Evolutionary conservation across 78 protist genomes (phyloP), one percentile per base, ranked within the genome.

Genomic region (Dictyostelium purpureum): DNA sequence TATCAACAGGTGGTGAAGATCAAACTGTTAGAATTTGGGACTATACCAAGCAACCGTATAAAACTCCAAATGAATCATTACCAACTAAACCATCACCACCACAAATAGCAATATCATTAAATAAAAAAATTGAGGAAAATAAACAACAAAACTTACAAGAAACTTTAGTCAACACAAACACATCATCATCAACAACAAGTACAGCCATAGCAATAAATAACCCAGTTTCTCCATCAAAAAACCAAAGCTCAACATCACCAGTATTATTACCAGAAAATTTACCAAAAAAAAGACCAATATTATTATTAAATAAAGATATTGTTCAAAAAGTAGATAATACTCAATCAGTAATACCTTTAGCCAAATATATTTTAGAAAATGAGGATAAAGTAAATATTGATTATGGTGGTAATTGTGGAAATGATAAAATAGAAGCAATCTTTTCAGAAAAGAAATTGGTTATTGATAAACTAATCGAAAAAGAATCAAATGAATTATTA

Each of bases 1-100:
- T 85, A 28, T 75, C 51, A 45, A 33, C 92, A 24, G 92, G 92
- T 73, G 92, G 92, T 11, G 92, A 85, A 38, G 92, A 85, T 59
- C 92, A 85, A 85, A 73, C 92, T 45, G 92, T 85, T 26, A 85
- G 78, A 45, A 63, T 85, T 43, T 85, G 92, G 92, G 59, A 85
- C n/a, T 85, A 73, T 43, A 40, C 57, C 40, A 11, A 35, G 10
- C 83, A 52, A 43, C 59, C 59, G 4, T 73, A 19, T 19, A 71
- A 56, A 85, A 67, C 92, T 28, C 28, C 26, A 24, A 75, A 73
- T 19, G 65, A 59, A 43, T 43, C 45, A 6, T 33, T 70, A 28
- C n/a, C 11, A 38, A 11, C n/a, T 28, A 56, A 61, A 67, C 40
- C 89, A n/a, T 33, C 37, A 31, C 88, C 66, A 63, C 75, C 75